Conservation (phyloP, 2,329 filamentous ascomycete species). For the Catunica adiposa region DNA sequence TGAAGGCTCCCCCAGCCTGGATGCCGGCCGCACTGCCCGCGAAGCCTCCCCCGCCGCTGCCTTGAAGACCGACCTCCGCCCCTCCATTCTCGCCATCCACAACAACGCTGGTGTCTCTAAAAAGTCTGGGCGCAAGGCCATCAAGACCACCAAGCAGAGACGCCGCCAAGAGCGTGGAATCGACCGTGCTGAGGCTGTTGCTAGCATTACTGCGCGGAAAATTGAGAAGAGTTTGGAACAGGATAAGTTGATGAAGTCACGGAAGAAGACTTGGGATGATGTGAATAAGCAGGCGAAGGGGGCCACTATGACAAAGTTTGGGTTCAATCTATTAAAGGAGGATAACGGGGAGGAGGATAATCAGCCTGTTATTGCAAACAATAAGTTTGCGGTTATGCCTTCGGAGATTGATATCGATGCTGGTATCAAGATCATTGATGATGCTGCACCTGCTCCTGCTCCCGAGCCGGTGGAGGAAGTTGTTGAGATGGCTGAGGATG, state of each 20-base stretch:
- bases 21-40: slow-evolving; percentile 10
- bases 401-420: background rate
- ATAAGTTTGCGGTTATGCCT: background rate
- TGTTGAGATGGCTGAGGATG: background rate
- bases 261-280: slow-evolving; percentile 41
- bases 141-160: slow-evolving; percentile 37
- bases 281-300: slow-evolving; percentile 31
- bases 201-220: slow-evolving; percentile 41
- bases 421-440: background rate
- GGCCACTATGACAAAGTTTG: slow-evolving; percentile 15
- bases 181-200: slow-evolving; percentile 42
- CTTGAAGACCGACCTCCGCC: slow-evolving; percentile 25
- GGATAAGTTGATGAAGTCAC: slow-evolving; percentile 29
- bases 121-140: slow-evolving; percentile 38
- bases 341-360: slow-evolving; percentile 13
- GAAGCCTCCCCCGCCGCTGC: slow-evolving; percentile 9
- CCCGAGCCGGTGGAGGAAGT: background rate
- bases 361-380: background rate
- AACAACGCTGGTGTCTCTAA: slow-evolving; percentile 51
- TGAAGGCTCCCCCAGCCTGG: slow-evolving; percentile 12
- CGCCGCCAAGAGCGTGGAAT: slow-evolving; percentile 39
- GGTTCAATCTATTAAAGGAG: slow-evolving; percentile 12
- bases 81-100: slow-evolving; percentile 54
- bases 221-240: slow-evolving; percentile 37
- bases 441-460: background rate